A percentile compares a stretch with the other conserved stretches of the same genome.
Evolutionary conservation across 1,139 yeast species (phyloP).

Genomic region (Diutina catenulata): DNA sequence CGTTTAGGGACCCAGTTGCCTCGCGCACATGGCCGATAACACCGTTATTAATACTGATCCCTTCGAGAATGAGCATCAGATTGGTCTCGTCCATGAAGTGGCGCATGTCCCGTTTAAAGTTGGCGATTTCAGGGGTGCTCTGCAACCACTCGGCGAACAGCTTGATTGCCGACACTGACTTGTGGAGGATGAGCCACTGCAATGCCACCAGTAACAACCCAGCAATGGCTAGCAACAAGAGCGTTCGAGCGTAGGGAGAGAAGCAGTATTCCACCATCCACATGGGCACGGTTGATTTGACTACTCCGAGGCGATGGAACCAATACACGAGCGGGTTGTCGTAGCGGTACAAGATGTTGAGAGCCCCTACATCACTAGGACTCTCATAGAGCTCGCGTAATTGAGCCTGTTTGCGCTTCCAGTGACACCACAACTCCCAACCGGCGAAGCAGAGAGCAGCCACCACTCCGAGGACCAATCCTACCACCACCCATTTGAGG

Average conservation of each 20-base stretch:
- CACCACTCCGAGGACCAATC: background rate
- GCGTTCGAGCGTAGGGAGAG: background rate
- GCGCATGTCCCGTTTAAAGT: background rate
- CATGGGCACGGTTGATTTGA: background rate
- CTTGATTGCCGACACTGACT: background rate
- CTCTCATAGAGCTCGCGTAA: background rate
- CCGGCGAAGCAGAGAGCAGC: background rate
- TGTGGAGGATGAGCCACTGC: background rate
- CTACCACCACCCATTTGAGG: background rate
- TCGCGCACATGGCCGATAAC: background rate
- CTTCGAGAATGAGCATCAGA: background rate
- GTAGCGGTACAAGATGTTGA: background rate
- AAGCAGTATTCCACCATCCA: background rate
- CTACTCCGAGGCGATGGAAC: background rate
- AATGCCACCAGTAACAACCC: background rate
- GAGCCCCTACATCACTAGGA: background rate
- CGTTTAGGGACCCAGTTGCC: background rate
- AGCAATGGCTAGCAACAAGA: background rate
- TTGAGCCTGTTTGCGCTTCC: background rate
- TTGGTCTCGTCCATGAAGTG: background rate
- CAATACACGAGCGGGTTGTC: slow-evolving; percentile 1
- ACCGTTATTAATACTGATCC: background rate
- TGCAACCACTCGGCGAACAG: background rate
- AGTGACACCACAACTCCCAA: background rate
- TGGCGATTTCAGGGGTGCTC: no score